phyloP scores from a whole-genome alignment of 768 basidiomycete species.

The Ramaria sp. region DNA sequence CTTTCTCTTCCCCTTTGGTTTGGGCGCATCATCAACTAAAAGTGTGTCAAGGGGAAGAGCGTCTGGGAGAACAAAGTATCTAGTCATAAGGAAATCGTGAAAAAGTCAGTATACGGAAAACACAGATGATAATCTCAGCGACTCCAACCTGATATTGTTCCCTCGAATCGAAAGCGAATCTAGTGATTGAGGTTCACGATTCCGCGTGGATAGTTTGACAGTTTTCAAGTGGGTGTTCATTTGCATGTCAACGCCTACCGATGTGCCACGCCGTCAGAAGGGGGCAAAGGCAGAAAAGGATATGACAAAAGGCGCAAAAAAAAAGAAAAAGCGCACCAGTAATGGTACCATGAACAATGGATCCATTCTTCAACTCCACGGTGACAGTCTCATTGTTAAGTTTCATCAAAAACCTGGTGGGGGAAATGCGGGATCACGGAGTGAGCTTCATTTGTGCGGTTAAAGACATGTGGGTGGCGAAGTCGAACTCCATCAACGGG shows the following conservation, averaged over 20 bases:
- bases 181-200: conserved; percentile 76
- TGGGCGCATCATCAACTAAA: conserved; percentile 94
- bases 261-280: background rate
- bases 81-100: background rate
- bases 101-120: background rate
- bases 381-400: conserved; percentile 99
- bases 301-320: background rate
- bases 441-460: conserved; percentile 4
- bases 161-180: conserved; percentile 92
- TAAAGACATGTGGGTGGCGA: background rate
- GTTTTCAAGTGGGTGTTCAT: conserved; percentile 99
- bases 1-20: conserved; percentile 89
- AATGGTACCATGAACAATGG: conserved; percentile 90
- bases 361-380: conserved; percentile 96
- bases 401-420: conserved; percentile 91
- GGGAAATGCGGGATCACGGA: conserved; percentile 12
- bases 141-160: conserved; percentile 66
- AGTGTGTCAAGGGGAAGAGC: conserved; percentile 93
- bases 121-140: conserved; percentile 1
- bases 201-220: conserved; percentile 90
- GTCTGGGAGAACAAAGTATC: conserved; percentile 93
- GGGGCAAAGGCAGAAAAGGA: background rate
- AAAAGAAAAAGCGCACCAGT: conserved; percentile 51
- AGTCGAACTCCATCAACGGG: conserved; percentile 7
- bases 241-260: conserved; percentile 90